A percentile compares a stretch with the other conserved stretches of the same genome.
Evolutionary conservation across 352 stramenopile genomes (phyloP).

Genomic region (Nothophytophthora sp.): DNA sequence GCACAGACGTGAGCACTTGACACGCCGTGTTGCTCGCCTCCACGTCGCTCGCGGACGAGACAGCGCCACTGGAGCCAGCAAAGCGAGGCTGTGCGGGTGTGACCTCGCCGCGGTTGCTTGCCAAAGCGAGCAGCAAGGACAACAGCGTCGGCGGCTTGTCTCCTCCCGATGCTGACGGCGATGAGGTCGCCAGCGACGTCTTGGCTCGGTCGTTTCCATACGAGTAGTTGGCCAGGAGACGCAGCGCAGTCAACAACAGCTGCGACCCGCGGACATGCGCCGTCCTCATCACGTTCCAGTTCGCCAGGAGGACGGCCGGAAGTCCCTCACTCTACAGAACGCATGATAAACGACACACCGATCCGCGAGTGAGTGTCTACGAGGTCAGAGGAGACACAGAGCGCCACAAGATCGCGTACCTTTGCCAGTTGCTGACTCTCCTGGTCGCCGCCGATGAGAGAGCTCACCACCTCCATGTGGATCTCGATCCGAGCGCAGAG

Average conservation of each 20-base stretch:
- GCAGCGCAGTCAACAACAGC: conserved; percentile 43
- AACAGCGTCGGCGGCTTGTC: conserved; percentile 16
- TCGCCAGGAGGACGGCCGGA: conserved; percentile 34
- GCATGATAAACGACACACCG: not conserved
- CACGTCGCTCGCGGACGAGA: conserved; percentile 16
- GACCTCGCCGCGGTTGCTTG: conserved; percentile 17
- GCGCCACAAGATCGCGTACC: conserved; percentile 15
- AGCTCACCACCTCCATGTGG: conserved; percentile 54
- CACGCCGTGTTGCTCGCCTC: conserved; percentile 34
- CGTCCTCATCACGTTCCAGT: conserved; percentile 60
- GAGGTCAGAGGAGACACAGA: not conserved
- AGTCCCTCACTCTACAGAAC: conserved; percentile 36
- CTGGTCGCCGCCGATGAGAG: conserved; percentile 35
- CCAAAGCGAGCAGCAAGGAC: conserved; percentile 23
- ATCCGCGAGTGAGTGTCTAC: too few relatives aligned
- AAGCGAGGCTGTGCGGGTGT: conserved; percentile 2
- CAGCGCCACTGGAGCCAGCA: not conserved
- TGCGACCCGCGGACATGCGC: conserved; percentile 41
- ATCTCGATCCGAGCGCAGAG: conserved; percentile 40
- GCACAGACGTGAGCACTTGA: conserved; percentile 39
- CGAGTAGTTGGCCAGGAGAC: conserved; percentile 50
- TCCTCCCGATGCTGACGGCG: not conserved
- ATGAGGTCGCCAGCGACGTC: conserved; percentile 26
- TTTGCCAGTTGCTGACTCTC: conserved; percentile 39
- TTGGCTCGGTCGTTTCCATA: conserved; percentile 45